Percentiles rank a stretch among this genome's conserved stretches.
phyloP scores from a whole-genome alignment of 2,329 filamentous ascomycete genomes.

The Didymella pinodella region DNA sequence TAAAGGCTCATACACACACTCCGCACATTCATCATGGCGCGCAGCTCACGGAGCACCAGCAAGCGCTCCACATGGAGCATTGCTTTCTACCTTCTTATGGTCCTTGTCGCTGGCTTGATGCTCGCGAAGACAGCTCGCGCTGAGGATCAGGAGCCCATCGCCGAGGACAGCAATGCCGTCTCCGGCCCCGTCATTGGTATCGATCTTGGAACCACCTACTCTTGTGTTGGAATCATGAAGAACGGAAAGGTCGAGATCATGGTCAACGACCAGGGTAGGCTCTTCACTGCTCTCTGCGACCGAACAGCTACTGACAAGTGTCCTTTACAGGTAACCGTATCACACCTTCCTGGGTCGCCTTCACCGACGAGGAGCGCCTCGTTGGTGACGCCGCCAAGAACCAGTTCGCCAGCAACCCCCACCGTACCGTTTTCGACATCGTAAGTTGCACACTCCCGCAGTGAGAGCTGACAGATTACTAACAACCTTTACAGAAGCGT shows the following conservation, averaged over 20 bases:
- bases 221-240: slow-evolving; percentile 79
- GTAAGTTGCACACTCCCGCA: slow-evolving; percentile 31
- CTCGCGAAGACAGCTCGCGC: slow-evolving; percentile 80
- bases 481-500: slow-evolving; percentile 55
- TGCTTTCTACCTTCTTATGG: slow-evolving; percentile 88
- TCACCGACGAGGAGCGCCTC: slow-evolving; percentile 95
- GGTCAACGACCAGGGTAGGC: slow-evolving; percentile 54
- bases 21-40: slow-evolving; percentile 60
- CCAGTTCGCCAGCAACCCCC: slow-evolving; percentile 59
- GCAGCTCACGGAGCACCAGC: slow-evolving; percentile 69
- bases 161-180: slow-evolving; percentile 66
- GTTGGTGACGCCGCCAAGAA: slow-evolving; percentile 82
- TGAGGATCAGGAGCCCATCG: slow-evolving; percentile 70
- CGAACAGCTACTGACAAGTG: slow-evolving; percentile 32
- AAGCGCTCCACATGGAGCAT: slow-evolving; percentile 85
- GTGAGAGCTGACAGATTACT: slow-evolving; percentile 19
- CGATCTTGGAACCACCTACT: slow-evolving; percentile 94
- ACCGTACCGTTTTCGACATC: slow-evolving; percentile 58
- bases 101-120: slow-evolving; percentile 84
- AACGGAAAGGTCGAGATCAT: slow-evolving; percentile 55
- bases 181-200: slow-evolving; percentile 71
- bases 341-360: slow-evolving; percentile 81
- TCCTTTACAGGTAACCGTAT: slow-evolving; percentile 52
- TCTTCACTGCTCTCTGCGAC: background rate
- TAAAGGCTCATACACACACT: slow-evolving; percentile 25